Base-by-base conservation (phyloP, 371 early-diverging fungal genomes). In the Smittium culicis region DNA sequence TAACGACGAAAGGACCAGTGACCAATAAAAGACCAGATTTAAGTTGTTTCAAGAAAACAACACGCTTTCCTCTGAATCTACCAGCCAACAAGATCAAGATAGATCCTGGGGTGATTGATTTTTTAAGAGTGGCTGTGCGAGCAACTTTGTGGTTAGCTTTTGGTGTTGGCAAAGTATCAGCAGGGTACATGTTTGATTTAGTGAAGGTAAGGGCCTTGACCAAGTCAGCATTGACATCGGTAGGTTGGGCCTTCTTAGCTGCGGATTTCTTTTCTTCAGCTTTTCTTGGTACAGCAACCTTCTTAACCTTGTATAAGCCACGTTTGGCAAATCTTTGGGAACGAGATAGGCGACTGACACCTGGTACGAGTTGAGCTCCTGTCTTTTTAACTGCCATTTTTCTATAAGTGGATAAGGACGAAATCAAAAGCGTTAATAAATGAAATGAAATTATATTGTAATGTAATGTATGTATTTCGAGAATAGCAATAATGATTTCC, bases 41-140 rank as follows among this genome's bases (percentile, higher is more conserved):
- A 73, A 98, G 87, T 82, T 93, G 92, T 89, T 94, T 95, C 81
- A 98, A 84, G 88, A 90, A 94, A 64, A 98, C 96, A 72, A 97
- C 98, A 70, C 96, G 90, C 90, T 95, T 94, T 70, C 98, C 98
- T 69, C 92, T 87, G 90, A 87, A 94, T 69, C 95, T 90, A 75
- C 97, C 98, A 66, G 96, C 90, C 73, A 98, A 83, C 68, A 98
- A 83, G 77, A 98, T 95, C 71, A 95, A 84, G 74, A 98, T 93
- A 78, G 98, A 92, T 73, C 98, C 97, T 71, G 98, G 95, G 70
- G 90, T 92, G 82, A 98, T 95, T 79, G 88, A 77, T 70, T 81
- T 71, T 79, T 96, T 93, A 72, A 96, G 87, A 74, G 79, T 79
- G 69, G 87, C 79, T 68, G 83, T 79, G 82, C 78, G 75, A 66